phyloP scores from a whole-genome alignment of 495 filamentous ascomycete genomes.

The Collariella sp. region DNA sequence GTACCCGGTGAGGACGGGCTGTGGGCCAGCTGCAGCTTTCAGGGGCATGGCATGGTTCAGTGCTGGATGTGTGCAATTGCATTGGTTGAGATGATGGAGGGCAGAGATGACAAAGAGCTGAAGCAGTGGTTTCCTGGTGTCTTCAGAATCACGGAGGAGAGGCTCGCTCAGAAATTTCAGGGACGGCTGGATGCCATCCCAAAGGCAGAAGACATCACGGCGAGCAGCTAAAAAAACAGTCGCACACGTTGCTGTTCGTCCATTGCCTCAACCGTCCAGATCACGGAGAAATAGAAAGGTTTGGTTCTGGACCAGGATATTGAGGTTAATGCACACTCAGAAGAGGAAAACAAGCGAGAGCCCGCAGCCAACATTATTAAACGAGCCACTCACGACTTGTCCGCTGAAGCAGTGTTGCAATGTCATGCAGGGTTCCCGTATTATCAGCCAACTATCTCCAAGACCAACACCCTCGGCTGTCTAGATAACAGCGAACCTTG shows the following conservation, averaged over 20 bases:
- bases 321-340: no score
- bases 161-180: constrained; percentile 36
- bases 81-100: constrained; percentile 44
- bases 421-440: no score
- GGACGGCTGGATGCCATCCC: constrained; percentile 31
- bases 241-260: neutral
- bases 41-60: constrained; percentile 53
- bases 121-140: constrained; percentile 45
- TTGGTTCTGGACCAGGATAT: no score
- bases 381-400: no score
- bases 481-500: no score
- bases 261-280: neutral
- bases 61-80: constrained; percentile 49
- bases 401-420: no score
- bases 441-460: no score
- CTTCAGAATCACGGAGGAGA: constrained; percentile 39
- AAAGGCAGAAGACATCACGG: neutral
- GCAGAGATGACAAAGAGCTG: constrained; percentile 27
- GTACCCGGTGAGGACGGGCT: constrained; percentile 35
- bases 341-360: no score
- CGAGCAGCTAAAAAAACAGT: neutral
- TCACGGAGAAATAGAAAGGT: no score
- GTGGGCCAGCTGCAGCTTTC: constrained; percentile 46
- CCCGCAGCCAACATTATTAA: no score
- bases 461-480: no score